Conservation (phyloP, 1,139 yeast species). For the Kodamaea fungicola region DNA sequence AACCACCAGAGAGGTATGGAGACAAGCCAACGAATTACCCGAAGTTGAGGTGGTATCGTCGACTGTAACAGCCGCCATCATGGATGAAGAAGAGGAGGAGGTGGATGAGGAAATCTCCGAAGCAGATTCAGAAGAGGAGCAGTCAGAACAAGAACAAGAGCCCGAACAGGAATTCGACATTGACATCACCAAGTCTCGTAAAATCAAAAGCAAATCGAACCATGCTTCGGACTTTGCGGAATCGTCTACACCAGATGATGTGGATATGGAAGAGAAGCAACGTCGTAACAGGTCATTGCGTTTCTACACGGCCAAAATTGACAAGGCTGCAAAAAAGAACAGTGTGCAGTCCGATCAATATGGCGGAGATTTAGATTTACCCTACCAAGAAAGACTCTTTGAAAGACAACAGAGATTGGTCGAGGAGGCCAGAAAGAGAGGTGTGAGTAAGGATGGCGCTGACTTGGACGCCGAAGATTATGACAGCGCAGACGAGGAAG, state of each 20-base stretch:
- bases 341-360: constrained; percentile 38
- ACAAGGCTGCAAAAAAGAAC: constrained; percentile 65
- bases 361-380: constrained; percentile 87
- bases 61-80: constrained; percentile 24
- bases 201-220: constrained; percentile 30
- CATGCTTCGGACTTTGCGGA: constrained; percentile 56
- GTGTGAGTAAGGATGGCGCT: constrained; percentile 54
- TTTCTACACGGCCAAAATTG: constrained; percentile 95
- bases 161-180: constrained; percentile 32
- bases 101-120: constrained; percentile 17
- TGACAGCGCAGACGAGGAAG: constrained; percentile 47
- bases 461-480: constrained; percentile 52
- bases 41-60: constrained; percentile 13
- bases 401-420: constrained; percentile 84
- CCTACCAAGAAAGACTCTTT: constrained; percentile 85
- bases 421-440: constrained; percentile 88
- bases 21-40: constrained; percentile 61
- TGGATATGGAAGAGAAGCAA: constrained; percentile 83
- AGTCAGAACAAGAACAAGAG: constrained; percentile 13
- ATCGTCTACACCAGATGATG: constrained; percentile 59
- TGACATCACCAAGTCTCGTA: constrained; percentile 49
- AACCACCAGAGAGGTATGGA: constrained; percentile 84
- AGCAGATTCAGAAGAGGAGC: constrained; percentile 16
- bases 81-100: constrained; percentile 11
- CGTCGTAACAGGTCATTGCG: constrained; percentile 81